A percentile compares a stretch with the other conserved stretches of the same genome.
phyloP scores from a whole-genome alignment of 441 rosid species.

The Syzygium malaccense region DNA sequence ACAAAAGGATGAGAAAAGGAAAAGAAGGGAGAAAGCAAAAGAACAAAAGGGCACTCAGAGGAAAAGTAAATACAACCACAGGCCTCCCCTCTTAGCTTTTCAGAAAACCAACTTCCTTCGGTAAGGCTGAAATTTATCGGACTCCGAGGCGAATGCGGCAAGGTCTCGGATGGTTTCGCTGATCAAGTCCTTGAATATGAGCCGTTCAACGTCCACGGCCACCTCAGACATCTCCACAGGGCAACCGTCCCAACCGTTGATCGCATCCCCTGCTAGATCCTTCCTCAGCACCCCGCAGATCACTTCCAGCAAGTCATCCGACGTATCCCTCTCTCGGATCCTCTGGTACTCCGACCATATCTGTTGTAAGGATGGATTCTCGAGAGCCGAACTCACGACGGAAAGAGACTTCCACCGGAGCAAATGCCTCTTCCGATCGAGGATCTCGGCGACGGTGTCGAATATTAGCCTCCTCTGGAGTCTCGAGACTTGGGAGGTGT shows the following conservation, averaged over 20 bases:
- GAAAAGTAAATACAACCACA: background rate
- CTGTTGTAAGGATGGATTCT: constrained; percentile 27
- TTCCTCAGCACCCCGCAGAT: constrained; percentile 58
- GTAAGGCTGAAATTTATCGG: constrained; percentile 9
- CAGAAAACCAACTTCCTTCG: constrained; percentile 73
- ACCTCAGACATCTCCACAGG: constrained; percentile 67
- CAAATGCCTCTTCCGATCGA: constrained; percentile 33
- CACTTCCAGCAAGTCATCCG: constrained; percentile 48
- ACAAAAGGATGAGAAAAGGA: background rate
- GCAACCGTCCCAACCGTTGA: constrained; percentile 51
- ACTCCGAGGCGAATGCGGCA: constrained; percentile 27
- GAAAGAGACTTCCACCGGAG: constrained; percentile 48
- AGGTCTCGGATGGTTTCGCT: constrained; percentile 70
- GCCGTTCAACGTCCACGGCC: constrained; percentile 67
- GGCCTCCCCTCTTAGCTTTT: constrained; percentile 2
- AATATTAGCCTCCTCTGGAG: constrained; percentile 61
- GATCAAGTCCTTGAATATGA: constrained; percentile 74
- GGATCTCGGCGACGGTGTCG: constrained; percentile 58
- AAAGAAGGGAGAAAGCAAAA: background rate
- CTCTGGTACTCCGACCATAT: constrained; percentile 62
- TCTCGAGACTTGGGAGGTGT: constrained; percentile 39
- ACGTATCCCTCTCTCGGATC: constrained; percentile 38
- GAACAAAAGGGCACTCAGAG: background rate
- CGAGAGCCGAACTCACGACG: background rate
- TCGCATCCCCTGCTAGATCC: constrained; percentile 61